These are phyloP conservation scores for Malus hybrid DNA, from an alignment of 331 rosid genomes.

Conservation along the genomic window DNA sequence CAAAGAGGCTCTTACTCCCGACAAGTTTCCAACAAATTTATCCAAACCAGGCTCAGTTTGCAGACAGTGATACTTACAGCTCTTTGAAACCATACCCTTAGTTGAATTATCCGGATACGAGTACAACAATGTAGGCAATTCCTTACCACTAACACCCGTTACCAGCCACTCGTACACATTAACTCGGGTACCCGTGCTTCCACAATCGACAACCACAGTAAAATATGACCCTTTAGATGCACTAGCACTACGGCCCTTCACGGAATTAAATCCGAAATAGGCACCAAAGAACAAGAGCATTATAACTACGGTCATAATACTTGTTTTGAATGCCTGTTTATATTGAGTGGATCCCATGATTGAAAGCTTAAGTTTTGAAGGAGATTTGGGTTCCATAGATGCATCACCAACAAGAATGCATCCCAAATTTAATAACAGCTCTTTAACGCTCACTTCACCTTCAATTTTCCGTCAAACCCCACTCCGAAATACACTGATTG, in stretches of 20 bases:
- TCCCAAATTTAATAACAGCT: neutral
- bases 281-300: conserved; percentile 39
- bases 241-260: conserved; percentile 8
- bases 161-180: conserved; percentile 48
- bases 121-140: conserved; percentile 51
- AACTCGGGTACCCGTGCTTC: conserved; percentile 60
- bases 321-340: conserved; percentile 18
- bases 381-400: conserved; percentile 65
- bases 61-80: conserved; percentile 70
- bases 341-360: conserved; percentile 19
- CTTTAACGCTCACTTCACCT: neutral
- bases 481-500: neutral
- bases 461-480: neutral
- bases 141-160: conserved; percentile 8
- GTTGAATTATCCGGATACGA: conserved; percentile 51
- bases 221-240: conserved; percentile 32
- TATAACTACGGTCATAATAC: conserved; percentile 11
- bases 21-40: conserved; percentile 55
- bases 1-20: conserved; percentile 45
- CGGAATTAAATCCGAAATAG: conserved; percentile 24
- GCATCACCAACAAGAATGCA: neutral
- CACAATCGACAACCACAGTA: conserved; percentile 75
- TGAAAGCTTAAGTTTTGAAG: conserved; percentile 45
- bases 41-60: conserved; percentile 86
- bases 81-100: conserved; percentile 31